Percentiles rank a stretch among this genome's conserved stretches.
Evolutionary conservation across 73 alveolate species (phyloP).

Genomic region (Breviolum minutum): DNA sequence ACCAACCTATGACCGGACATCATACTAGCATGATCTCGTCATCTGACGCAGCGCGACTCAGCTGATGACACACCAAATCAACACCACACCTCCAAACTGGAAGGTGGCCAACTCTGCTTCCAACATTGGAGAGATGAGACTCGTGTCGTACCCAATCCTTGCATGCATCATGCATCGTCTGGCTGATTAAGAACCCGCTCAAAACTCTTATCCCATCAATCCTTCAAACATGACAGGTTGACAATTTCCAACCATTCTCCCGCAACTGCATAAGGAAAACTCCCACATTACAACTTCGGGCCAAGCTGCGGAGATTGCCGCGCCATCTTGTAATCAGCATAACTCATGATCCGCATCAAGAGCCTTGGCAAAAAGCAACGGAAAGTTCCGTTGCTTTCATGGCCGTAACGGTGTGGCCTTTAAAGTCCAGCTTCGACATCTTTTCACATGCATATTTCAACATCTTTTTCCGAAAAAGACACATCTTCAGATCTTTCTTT

Average conservation of each 20-base stretch:
- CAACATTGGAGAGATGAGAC: conserved; percentile 81
- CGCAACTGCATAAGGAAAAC: no score
- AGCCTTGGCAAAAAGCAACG: conserved; percentile 1
- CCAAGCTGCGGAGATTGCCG: conserved; percentile 83
- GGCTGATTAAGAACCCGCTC: not conserved
- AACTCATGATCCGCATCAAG: conserved; percentile 87
- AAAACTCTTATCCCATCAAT: not conserved
- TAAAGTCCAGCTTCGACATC: not conserved
- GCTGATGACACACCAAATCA: not conserved
- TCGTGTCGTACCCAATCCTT: conserved; percentile 61
- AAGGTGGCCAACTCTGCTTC: conserved; percentile 81
- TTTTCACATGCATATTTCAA: not conserved
- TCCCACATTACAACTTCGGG: no score
- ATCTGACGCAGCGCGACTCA: no score
- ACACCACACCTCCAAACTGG: conserved; percentile 31
- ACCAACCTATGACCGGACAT: no score
- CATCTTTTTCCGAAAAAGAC: no score
- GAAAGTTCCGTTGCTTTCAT: not conserved
- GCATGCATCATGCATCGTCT: not conserved
- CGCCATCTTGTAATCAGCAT: conserved; percentile 93
- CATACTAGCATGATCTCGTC: no score
- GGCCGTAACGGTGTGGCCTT: not conserved
- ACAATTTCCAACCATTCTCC: no score
- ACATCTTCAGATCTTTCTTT: no score
- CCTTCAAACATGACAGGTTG: no score